Evolutionary conservation across 2,329 filamentous ascomycete genomes (phyloP).

Genomic region (Allantophomopsis cytisporea): DNA sequence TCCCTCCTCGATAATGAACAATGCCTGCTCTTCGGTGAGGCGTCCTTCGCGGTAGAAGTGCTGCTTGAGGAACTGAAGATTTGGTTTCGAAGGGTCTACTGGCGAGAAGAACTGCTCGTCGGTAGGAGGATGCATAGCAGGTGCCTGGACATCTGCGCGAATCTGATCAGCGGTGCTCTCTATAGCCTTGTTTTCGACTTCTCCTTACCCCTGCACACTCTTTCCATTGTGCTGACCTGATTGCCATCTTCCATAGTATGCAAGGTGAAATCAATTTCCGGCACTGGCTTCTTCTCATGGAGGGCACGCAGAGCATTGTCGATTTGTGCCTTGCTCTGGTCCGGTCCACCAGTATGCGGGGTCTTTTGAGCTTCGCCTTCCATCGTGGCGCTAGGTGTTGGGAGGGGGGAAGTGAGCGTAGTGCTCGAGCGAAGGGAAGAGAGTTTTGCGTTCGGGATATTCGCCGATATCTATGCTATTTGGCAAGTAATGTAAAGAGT

Average conservation of each 20-base stretch:
- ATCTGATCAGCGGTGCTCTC: not conserved
- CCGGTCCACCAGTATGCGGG: slow-evolving; percentile 7
- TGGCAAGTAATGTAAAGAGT: too few species aligned
- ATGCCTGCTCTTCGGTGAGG: slow-evolving; percentile 89
- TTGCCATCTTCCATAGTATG: slow-evolving; percentile 97
- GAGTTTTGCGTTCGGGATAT: too few species aligned
- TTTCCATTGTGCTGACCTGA: slow-evolving; percentile 88
- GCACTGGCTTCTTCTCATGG: slow-evolving; percentile 84
- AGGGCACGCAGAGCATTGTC: slow-evolving; percentile 90
- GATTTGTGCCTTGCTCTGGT: slow-evolving; percentile 35
- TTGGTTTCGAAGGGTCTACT: slow-evolving; percentile 73
- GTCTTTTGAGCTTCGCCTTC: slow-evolving; percentile 13
- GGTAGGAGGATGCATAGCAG: slow-evolving; percentile 81
- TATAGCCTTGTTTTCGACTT: not conserved
- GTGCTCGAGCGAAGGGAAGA: too few species aligned
- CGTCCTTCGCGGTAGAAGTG: slow-evolving; percentile 97
- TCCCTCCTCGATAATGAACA: slow-evolving; percentile 86
- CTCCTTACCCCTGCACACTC: slow-evolving; percentile 88
- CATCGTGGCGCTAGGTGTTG: slow-evolving; percentile 8
- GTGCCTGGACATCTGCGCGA: slow-evolving; percentile 80
- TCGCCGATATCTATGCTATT: too few species aligned
- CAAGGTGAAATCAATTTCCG: slow-evolving; percentile 96
- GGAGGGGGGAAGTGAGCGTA: too few species aligned
- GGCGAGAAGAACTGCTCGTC: slow-evolving; percentile 92
- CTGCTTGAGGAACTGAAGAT: slow-evolving; percentile 90